A percentile compares a stretch with the other conserved stretches of the same genome.
Evolutionary conservation across 169 alveolate species (phyloP).

Genomic region (Plasmodium gaboni): DNA sequence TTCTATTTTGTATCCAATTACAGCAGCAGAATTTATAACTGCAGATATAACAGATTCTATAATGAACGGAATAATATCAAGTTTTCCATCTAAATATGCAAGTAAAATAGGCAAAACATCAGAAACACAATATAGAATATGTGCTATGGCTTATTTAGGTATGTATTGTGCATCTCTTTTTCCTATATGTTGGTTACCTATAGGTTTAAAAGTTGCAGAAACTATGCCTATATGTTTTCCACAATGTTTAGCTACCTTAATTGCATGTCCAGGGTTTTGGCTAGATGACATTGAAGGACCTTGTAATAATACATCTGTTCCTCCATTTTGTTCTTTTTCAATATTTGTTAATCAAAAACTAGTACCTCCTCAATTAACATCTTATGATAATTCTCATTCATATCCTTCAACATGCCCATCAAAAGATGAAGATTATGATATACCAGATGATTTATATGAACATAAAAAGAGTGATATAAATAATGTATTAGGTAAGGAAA

Average conservation of each 20-base stretch:
- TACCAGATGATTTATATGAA: constrained; percentile 38
- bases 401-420: constrained; percentile 87
- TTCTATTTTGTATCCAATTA: constrained; percentile 88
- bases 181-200: constrained; percentile 89
- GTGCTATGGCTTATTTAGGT: constrained; percentile 90
- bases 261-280: constrained; percentile 93
- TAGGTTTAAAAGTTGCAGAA: constrained; percentile 76
- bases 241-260: constrained; percentile 88
- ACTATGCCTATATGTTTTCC: constrained; percentile 82
- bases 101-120: constrained; percentile 89
- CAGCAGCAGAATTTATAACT: constrained; percentile 87
- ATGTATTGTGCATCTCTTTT: constrained; percentile 90
- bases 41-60: constrained; percentile 89
- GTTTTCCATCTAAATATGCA: constrained; percentile 89
- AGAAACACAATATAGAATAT: constrained; percentile 84
- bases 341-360: constrained; percentile 82
- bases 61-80: constrained; percentile 88
- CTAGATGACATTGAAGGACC: constrained; percentile 85
- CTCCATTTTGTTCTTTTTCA: constrained; percentile 91
- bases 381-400: constrained; percentile 86
- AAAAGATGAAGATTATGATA: constrained; percentile 34
- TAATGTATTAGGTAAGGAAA: constrained; percentile 5
- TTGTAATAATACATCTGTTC: constrained; percentile 85
- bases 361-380: constrained; percentile 89
- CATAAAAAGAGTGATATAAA: not conserved